Conservation (phyloP, 495 filamentous ascomycete species). For the Trichoderma erinaceum region DNA sequence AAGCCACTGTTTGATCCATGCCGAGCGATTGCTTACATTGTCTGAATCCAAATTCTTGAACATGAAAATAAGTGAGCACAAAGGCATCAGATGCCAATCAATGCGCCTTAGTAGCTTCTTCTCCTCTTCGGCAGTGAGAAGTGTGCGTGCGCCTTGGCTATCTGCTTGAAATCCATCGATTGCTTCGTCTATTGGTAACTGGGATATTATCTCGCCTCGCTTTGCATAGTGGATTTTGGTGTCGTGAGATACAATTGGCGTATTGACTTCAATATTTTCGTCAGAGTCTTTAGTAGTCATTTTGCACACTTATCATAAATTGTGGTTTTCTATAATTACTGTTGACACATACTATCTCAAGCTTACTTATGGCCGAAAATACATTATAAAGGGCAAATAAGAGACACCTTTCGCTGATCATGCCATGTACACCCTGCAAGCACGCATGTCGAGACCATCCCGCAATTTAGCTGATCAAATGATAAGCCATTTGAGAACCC, state of each 20-base stretch:
- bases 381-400: background rate
- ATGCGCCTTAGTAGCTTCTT: conserved; percentile 38
- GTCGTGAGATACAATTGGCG: background rate
- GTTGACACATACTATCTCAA: background rate
- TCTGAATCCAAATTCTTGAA: conserved; percentile 39
- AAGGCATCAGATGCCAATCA: conserved; percentile 41
- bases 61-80: conserved; percentile 40
- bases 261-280: background rate
- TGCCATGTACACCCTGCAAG: background rate
- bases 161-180: background rate
- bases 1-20: conserved; percentile 18
- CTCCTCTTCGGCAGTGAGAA: conserved; percentile 37
- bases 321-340: background rate
- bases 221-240: background rate
- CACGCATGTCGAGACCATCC: background rate
- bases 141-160: conserved; percentile 22
- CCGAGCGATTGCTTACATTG: conserved; percentile 23
- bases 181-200: background rate
- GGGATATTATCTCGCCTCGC: background rate
- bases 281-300: background rate
- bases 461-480: background rate
- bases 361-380: no score
- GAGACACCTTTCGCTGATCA: background rate
- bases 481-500: no score
- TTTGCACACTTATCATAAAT: background rate